These are phyloP conservation scores for Penicillium sp. DNA, from an alignment of 2,329 filamentous ascomycete genomes.

Conservation along the genomic window DNA sequence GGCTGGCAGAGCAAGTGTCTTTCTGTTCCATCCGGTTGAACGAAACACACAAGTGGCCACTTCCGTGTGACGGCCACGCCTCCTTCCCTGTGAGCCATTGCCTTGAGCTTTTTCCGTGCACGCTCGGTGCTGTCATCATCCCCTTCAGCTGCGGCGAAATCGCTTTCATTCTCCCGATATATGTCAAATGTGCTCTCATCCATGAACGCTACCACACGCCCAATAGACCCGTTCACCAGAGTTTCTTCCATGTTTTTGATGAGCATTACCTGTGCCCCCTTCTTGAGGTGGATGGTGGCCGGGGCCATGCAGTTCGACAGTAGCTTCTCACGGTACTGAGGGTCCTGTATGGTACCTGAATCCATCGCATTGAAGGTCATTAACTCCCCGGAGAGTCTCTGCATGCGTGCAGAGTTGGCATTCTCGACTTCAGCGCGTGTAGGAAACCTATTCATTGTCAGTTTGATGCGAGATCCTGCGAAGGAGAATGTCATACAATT, in stretches of 20 bases:
- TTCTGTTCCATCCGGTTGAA: slow-evolving; percentile 70
- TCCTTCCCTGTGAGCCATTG: slow-evolving; percentile 49
- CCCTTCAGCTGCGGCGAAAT: slow-evolving; percentile 51
- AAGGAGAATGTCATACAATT: slow-evolving; percentile 56
- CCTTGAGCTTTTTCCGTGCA: slow-evolving; percentile 57
- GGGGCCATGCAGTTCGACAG: slow-evolving; percentile 93
- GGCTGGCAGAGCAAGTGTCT: slow-evolving; percentile 76
- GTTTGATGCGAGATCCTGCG: slow-evolving; percentile 8
- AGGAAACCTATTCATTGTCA: slow-evolving; percentile 62
- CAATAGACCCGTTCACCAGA: slow-evolving; percentile 90
- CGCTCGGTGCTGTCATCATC: slow-evolving; percentile 43
- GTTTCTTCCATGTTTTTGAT: slow-evolving; percentile 97
- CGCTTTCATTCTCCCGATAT: slow-evolving; percentile 58
- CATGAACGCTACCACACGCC: slow-evolving; percentile 81
- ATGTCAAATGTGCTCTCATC: slow-evolving; percentile 60
- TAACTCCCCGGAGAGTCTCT: slow-evolving; percentile 64
- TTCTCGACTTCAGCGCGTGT: slow-evolving; percentile 84
- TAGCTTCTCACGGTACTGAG: slow-evolving; percentile 68
- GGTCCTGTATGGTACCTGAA: slow-evolving; percentile 65
- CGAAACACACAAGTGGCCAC: slow-evolving; percentile 83
- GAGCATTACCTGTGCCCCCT: slow-evolving; percentile 97
- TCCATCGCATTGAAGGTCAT: slow-evolving; percentile 73
- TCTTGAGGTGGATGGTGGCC: slow-evolving; percentile 73
- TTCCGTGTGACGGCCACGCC: slow-evolving; percentile 53
- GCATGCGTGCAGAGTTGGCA: slow-evolving; percentile 74